phyloP scores from a whole-genome alignment of 345 rosid species.

The Ceriops decandra region DNA sequence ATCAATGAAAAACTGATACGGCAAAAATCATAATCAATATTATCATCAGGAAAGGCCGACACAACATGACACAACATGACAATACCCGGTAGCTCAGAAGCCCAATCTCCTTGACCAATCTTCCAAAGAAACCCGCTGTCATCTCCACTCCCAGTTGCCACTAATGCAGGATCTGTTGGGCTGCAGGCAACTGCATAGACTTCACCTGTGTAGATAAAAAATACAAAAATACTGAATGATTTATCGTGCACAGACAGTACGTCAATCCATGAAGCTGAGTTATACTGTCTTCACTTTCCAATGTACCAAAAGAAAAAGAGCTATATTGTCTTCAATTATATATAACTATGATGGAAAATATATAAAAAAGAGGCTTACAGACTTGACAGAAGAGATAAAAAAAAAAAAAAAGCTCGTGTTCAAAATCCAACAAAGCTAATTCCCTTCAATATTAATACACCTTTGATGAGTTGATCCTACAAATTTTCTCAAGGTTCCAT shows the following conservation, averaged over 20 bases:
- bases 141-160: conserved; percentile 94
- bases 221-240: conserved; percentile 1
- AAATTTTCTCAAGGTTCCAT: too few relatives aligned
- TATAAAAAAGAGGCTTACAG: too few relatives aligned
- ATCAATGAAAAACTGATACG: background rate
- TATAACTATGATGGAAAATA: too few relatives aligned
- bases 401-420: too few relatives aligned
- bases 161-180: conserved; percentile 68
- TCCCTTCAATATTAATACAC: too few relatives aligned
- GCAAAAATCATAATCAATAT: background rate
- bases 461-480: too few relatives aligned
- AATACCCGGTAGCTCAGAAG: conserved; percentile 60
- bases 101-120: conserved; percentile 90
- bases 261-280: background rate
- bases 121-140: conserved; percentile 80
- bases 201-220: conserved; percentile 50
- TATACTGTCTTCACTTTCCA: too few relatives aligned
- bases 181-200: conserved; percentile 71
- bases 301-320: too few relatives aligned
- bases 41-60: background rate
- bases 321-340: too few relatives aligned
- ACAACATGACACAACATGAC: too few relatives aligned
- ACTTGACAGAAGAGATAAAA: too few relatives aligned
- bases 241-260: background rate
- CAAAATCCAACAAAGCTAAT: too few relatives aligned